These are phyloP conservation scores for Emericellopsis cladophorae DNA, from an alignment of 2,329 filamentous ascomycete species.

Conservation along the genomic window DNA sequence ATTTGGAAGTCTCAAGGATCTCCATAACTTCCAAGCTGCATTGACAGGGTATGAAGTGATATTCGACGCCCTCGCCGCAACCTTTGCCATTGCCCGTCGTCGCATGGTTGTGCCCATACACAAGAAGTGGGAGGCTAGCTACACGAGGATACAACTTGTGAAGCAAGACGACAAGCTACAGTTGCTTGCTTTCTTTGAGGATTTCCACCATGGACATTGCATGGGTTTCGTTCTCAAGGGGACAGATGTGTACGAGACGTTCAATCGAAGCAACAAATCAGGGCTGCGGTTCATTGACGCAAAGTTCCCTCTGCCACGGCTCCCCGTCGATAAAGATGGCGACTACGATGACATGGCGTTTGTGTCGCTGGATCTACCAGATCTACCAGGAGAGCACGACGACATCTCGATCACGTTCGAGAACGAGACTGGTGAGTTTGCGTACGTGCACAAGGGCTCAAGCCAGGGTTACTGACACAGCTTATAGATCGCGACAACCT, in stretches of 20 bases:
- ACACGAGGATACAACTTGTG: conserved; percentile 69
- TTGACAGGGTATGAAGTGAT: conserved; percentile 70
- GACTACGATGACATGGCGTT: conserved; percentile 55
- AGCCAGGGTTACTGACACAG: conserved; percentile 1
- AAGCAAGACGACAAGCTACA: conserved; percentile 59
- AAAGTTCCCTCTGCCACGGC: conserved; percentile 72
- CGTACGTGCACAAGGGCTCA: background rate
- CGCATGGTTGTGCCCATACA: conserved; percentile 87
- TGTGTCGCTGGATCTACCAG: conserved; percentile 74
- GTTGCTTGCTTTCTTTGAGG: conserved; percentile 75
- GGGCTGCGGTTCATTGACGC: conserved; percentile 75
- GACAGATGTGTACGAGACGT: conserved; percentile 70
- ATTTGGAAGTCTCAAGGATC: conserved; percentile 51
- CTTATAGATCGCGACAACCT: conserved; percentile 40
- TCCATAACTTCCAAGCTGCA: conserved; percentile 69
- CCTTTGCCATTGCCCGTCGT: conserved; percentile 70
- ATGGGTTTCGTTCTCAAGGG: conserved; percentile 82
- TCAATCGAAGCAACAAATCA: conserved; percentile 50
- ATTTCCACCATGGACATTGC: conserved; percentile 74
- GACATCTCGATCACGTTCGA: conserved; percentile 83
- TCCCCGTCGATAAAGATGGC: conserved; percentile 35
- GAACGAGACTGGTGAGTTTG: conserved; percentile 54
- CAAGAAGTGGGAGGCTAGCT: conserved; percentile 85
- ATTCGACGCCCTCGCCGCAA: conserved; percentile 59
- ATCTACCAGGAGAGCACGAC: conserved; percentile 85